Percentiles rank a stretch among this genome's conserved stretches.
phyloP scores from a whole-genome alignment of 139 green algal species.

The Chlorella sorokiniana region DNA sequence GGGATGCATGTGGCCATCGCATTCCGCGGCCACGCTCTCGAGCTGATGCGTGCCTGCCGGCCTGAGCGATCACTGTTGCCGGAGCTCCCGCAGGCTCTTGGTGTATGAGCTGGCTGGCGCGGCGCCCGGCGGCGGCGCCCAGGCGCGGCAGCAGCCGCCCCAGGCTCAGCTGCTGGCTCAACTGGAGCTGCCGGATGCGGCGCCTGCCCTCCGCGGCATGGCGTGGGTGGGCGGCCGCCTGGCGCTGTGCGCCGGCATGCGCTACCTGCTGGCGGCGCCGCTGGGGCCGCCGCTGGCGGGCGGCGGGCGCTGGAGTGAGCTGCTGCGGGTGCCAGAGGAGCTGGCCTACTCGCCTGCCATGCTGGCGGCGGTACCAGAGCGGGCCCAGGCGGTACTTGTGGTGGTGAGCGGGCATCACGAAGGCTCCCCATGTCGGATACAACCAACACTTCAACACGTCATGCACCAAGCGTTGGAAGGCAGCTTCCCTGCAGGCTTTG shows the following conservation, averaged over 20 bases:
- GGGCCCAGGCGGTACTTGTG: slow-evolving; percentile 14
- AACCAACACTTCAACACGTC: not conserved
- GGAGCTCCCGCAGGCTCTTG: slow-evolving; percentile 9
- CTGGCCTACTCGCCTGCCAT: slow-evolving; percentile 29
- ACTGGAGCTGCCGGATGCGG: slow-evolving; percentile 35
- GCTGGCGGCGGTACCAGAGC: slow-evolving; percentile 2
- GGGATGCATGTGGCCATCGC: not conserved
- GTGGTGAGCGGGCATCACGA: not conserved
- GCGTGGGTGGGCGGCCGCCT: slow-evolving; percentile 44
- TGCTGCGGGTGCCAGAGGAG: slow-evolving; percentile 47
- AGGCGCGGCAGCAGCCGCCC: not conserved
- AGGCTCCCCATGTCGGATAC: not conserved
- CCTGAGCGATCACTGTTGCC: not conserved
- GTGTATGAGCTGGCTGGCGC: slow-evolving; percentile 40
- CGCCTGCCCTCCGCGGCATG: slow-evolving; percentile 32
- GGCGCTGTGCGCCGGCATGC: slow-evolving; percentile 41
- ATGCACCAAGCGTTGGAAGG: not conserved
- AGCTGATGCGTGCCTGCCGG: not conserved
- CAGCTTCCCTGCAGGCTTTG: not conserved
- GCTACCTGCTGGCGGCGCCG: slow-evolving; percentile 48
- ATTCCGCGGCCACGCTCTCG: not conserved
- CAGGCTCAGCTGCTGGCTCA: slow-evolving; percentile 33
- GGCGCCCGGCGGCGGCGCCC: not conserved
- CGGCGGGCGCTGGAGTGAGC: slow-evolving; percentile 22
- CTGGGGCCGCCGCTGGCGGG: not conserved